phyloP scores from a whole-genome alignment of 495 filamentous ascomycete species.

The Tricharina praecox region DNA sequence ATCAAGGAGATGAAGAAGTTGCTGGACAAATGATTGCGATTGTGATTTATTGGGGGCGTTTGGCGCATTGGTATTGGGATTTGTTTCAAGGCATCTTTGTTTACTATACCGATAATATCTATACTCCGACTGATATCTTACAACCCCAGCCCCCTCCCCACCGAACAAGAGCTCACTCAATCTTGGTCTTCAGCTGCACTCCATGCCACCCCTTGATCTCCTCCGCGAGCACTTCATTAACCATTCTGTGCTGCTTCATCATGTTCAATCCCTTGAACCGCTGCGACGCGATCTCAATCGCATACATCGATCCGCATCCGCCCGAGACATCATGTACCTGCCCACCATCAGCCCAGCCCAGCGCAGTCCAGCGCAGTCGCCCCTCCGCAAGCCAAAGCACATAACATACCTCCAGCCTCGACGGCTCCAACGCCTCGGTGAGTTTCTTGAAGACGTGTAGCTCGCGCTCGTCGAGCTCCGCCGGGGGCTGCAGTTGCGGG shows the following conservation, averaged over 20 bases:
- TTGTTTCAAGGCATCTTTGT: neutral
- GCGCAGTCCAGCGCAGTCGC: neutral
- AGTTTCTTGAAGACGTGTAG: conserved; percentile 34
- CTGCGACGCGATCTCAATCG: conserved; percentile 47
- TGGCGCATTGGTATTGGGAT: neutral
- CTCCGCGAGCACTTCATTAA: conserved; percentile 49
- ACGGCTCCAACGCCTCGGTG: conserved; percentile 29
- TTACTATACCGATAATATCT: neutral
- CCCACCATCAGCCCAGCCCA: neutral
- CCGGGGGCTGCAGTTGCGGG: conserved; percentile 28
- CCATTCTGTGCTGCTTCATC: conserved; percentile 56
- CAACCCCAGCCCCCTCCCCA: too few species aligned
- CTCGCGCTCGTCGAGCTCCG: conserved; percentile 35
- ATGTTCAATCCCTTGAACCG: conserved; percentile 48
- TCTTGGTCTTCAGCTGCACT: conserved; percentile 49
- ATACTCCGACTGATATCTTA: too few species aligned
- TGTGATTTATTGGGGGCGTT: neutral
- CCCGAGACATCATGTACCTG: conserved; percentile 62
- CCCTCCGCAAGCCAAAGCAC: neutral
- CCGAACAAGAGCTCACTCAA: conserved; percentile 4
- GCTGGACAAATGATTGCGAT: conserved; percentile 26
- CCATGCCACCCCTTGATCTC: conserved; percentile 63
- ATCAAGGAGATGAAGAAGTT: conserved; percentile 41
- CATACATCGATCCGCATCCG: conserved; percentile 66
- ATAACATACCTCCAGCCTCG: conserved; percentile 28